A percentile compares a stretch with the other conserved stretches of the same genome.
Conservation (phyloP, 139 green algal species). For the Klebsormidium nitens region DNA sequence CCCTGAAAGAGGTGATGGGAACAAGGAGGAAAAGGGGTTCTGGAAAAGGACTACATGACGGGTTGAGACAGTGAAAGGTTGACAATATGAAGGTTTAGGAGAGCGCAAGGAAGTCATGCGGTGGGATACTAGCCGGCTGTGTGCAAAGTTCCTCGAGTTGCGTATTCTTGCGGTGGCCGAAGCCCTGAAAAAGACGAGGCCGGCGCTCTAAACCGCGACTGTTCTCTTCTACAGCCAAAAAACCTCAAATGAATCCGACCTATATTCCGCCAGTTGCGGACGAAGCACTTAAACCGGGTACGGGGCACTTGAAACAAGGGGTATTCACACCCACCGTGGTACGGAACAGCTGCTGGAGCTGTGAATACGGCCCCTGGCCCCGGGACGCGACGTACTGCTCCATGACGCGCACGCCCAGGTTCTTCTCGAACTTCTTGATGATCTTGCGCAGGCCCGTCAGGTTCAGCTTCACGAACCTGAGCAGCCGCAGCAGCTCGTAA, state of each 20-base stretch:
- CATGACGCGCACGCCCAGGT: slow-evolving; percentile 17
- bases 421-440: slow-evolving; percentile 42
- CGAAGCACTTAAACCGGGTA: not conserved
- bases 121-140: too few relatives aligned
- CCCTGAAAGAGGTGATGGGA: slow-evolving; percentile 4
- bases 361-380: slow-evolving; percentile 29
- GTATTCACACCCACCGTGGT: slow-evolving; percentile 31
- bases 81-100: too few relatives aligned
- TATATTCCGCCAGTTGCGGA: not conserved
- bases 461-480: slow-evolving; percentile 40
- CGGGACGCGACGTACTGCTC: slow-evolving; percentile 21
- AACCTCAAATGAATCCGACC: not conserved
- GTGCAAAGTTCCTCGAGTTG: too few relatives aligned
- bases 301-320: too few relatives aligned
- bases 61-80: too few relatives aligned
- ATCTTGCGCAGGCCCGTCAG: slow-evolving; percentile 38
- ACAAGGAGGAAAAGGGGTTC: not conserved
- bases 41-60: too few relatives aligned
- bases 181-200: not conserved
- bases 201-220: not conserved
- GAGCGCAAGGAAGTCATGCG: too few relatives aligned
- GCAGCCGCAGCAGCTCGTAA: slow-evolving; percentile 27
- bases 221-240: too few relatives aligned
- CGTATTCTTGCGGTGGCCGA: too few relatives aligned
- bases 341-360: slow-evolving; percentile 38